These are phyloP conservation scores for Coprinopsis marcescibilis DNA, from an alignment of 768 basidiomycete species.

Conservation along the genomic window DNA sequence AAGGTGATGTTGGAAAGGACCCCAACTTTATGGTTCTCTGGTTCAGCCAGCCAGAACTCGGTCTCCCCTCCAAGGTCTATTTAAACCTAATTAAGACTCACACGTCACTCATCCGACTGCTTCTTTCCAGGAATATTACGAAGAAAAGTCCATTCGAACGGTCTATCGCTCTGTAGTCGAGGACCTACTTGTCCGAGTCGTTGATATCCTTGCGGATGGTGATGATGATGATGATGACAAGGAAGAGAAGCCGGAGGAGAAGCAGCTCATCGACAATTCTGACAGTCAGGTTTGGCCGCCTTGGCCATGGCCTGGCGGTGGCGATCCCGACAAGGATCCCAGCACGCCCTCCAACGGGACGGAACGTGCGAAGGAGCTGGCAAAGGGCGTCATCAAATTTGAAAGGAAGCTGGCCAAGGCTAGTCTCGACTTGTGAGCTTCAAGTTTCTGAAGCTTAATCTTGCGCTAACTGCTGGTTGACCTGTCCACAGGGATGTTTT, in stretches of 20 bases:
- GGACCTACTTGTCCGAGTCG: conserved; percentile 56
- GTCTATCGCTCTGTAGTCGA: conserved; percentile 67
- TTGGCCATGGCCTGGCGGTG: conserved; percentile 75
- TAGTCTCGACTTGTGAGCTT: conserved; percentile 71
- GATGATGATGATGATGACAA: conserved; percentile 19
- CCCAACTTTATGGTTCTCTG: conserved; percentile 82
- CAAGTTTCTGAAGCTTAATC: background rate
- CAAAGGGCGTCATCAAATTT: conserved; percentile 67
- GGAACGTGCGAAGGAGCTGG: conserved; percentile 48
- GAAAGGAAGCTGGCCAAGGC: conserved; percentile 75
- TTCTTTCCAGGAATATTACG: conserved; percentile 74
- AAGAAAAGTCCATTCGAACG: conserved; percentile 63
- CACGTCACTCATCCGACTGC: background rate
- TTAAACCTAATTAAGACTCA: conserved; percentile 7
- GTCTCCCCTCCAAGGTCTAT: conserved; percentile 79
- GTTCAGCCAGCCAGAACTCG: conserved; percentile 77
- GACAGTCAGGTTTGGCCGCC: conserved; percentile 61
- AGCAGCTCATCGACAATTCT: conserved; percentile 25
- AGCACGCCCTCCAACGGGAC: conserved; percentile 37
- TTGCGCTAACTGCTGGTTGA: background rate
- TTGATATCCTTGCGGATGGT: conserved; percentile 43
- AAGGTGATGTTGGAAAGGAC: conserved; percentile 83
- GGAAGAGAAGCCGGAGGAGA: conserved; percentile 10
- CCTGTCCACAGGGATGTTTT: conserved; percentile 48
- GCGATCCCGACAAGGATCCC: conserved; percentile 39